These are phyloP conservation scores for Pelargonium myrrhifolium DNA, from an alignment of 441 rosid genomes.

Conservation along the genomic window DNA sequence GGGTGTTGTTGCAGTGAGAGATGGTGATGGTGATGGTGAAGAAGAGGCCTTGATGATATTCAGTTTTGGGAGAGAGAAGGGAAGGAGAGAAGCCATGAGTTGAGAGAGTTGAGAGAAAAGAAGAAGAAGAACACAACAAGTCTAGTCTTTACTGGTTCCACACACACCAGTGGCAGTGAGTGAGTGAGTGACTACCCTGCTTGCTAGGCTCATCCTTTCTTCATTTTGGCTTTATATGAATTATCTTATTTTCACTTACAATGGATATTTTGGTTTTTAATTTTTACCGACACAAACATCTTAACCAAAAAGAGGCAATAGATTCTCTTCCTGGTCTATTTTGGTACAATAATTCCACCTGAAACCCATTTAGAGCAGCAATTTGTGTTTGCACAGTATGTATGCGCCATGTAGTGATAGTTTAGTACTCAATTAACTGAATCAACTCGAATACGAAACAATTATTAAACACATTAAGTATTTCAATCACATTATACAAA, in stretches of 20 bases:
- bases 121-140: not conserved
- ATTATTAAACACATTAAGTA: no score
- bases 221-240: not conserved
- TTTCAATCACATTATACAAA: no score
- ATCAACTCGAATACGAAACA: no score
- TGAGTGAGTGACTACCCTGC: no score
- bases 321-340: not conserved
- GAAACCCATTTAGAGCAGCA: no score
- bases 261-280: no score
- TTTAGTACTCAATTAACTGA: not conserved
- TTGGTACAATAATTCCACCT: not conserved
- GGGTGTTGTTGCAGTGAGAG: constrained; percentile 18
- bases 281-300: not conserved
- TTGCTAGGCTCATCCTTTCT: not conserved
- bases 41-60: constrained; percentile 32
- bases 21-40: constrained; percentile 20
- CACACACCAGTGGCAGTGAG: not conserved
- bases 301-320: not conserved
- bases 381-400: no score
- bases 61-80: constrained; percentile 56
- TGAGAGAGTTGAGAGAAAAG: not conserved
- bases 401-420: not conserved
- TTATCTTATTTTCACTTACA: not conserved
- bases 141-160: not conserved
- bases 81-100: constrained; percentile 60